Percentiles rank a stretch among this genome's conserved stretches.
Evolutionary conservation across 129 eudicot genomes (phyloP).

Genomic region (Ambrosia artemisiifolia): DNA sequence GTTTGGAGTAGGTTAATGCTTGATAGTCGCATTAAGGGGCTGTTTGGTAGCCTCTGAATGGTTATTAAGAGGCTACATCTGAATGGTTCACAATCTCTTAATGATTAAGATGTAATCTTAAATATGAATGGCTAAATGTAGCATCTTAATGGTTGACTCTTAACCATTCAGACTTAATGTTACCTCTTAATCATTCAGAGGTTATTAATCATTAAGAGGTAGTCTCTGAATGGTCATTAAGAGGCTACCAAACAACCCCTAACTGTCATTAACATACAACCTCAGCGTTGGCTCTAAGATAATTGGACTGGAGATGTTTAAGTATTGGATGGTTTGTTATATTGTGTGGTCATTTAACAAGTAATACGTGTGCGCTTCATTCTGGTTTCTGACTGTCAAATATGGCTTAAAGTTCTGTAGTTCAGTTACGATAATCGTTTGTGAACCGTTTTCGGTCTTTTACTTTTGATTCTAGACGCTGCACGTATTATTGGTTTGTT

Average conservation of each 20-base stretch:
- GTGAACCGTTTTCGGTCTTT: neutral
- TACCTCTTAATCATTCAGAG: too few relatives aligned
- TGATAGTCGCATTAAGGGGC: neutral
- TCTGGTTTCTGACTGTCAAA: neutral
- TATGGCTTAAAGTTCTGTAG: too few relatives aligned
- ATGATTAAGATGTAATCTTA: too few relatives aligned
- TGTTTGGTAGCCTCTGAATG: too few relatives aligned
- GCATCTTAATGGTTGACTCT: too few relatives aligned
- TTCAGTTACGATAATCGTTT: neutral
- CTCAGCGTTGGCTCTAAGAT: neutral
- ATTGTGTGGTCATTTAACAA: neutral
- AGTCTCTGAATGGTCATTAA: too few relatives aligned
- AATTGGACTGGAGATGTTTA: neutral
- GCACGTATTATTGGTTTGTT: neutral
- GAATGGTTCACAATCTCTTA: too few relatives aligned
- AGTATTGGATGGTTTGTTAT: neutral
- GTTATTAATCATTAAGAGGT: too few relatives aligned
- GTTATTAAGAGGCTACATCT: too few relatives aligned
- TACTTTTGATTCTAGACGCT: neutral
- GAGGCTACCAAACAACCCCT: too few relatives aligned
- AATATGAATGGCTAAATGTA: too few relatives aligned
- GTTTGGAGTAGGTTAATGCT: neutral
- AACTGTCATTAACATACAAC: neutral
- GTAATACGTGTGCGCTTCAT: neutral
- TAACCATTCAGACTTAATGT: too few relatives aligned